phyloP scores from a whole-genome alignment of 768 basidiomycete genomes.

The Tylopilus rubrobrunneus region DNA sequence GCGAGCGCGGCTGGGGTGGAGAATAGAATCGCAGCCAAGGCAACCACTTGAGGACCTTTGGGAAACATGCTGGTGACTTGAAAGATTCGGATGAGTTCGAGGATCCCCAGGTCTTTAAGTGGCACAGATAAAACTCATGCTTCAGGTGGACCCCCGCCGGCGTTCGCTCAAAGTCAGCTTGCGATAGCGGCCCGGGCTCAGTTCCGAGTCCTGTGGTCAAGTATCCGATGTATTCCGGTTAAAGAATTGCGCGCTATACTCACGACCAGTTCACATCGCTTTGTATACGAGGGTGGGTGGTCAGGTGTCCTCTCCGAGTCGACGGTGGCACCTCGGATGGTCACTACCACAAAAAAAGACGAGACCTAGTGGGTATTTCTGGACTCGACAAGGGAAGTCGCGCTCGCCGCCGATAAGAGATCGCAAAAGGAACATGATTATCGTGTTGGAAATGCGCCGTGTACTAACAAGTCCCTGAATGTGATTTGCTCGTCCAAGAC shows the following conservation, averaged over 20 bases:
- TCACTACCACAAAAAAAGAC: neutral
- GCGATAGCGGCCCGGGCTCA: neutral
- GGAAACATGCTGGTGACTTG: constrained; percentile 10
- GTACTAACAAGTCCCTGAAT: no score
- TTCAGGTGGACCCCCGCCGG: neutral
- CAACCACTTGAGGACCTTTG: neutral
- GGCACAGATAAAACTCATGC: neutral
- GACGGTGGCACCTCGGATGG: neutral
- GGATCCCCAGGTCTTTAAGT: constrained; percentile 4
- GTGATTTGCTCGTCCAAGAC: no score
- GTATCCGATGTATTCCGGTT: neutral
- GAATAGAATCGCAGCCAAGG: constrained; percentile 3
- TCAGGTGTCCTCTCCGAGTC: neutral
- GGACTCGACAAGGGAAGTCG: no score
- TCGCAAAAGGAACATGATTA: no score
- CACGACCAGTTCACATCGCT: neutral
- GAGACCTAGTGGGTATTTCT: no score
- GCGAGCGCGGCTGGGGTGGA: constrained; percentile 12
- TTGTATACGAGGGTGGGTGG: neutral
- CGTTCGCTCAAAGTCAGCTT: neutral
- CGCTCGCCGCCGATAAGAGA: no score
- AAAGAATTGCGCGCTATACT: neutral
- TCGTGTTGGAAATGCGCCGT: no score
- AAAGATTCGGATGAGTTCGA: neutral
- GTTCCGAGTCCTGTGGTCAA: neutral